A percentile compares a stretch with the other conserved stretches of the same genome.
These are phyloP conservation scores for Diaporthe destruens DNA, from an alignment of 2,329 filamentous ascomycete genomes.

Conservation along the genomic window DNA sequence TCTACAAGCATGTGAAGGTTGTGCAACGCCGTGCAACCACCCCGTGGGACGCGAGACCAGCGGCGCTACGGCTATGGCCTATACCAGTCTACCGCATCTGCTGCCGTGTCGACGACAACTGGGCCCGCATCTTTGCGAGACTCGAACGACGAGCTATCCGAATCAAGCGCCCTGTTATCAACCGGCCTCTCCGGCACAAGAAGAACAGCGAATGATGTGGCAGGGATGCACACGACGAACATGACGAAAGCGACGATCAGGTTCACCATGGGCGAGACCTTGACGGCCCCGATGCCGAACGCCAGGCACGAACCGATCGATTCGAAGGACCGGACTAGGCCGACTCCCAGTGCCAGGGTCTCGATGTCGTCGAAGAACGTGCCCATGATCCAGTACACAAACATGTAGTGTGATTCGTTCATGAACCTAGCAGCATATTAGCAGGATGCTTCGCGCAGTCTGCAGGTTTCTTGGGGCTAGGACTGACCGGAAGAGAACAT, in stretches of 20 bases:
- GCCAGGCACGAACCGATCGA: conserved; percentile 60
- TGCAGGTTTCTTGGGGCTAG: rapidly evolving
- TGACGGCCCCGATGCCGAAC: conserved; percentile 61
- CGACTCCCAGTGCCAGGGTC: conserved; percentile 62
- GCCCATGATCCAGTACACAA: conserved; percentile 64
- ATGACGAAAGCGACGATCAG: conserved; percentile 61
- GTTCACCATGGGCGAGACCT: conserved; percentile 61
- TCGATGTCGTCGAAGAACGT: conserved; percentile 64
- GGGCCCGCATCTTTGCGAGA: conserved; percentile 37
- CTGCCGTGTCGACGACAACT: conserved; percentile 36
- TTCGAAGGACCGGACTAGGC: conserved; percentile 62
- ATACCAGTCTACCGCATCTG: conserved; percentile 39
- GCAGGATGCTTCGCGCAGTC: not conserved
- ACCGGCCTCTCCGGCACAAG: conserved; percentile 54
- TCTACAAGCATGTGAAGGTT: not conserved
- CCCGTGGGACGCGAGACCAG: too few relatives aligned
- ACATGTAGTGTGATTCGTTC: conserved; percentile 65
- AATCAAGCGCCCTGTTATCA: conserved; percentile 42
- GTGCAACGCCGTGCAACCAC: too few relatives aligned
- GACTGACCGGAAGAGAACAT: conserved; percentile 59
- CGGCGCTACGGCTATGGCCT: not conserved
- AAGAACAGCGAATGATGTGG: conserved; percentile 52
- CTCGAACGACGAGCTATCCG: conserved; percentile 6
- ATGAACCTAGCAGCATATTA: conserved; percentile 53
- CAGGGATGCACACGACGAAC: conserved; percentile 57